Evolutionary conservation across 805 yeast genomes (phyloP), one percentile per base, ranked within the genome.

Genomic region (Lipomyces oligophaga): DNA sequence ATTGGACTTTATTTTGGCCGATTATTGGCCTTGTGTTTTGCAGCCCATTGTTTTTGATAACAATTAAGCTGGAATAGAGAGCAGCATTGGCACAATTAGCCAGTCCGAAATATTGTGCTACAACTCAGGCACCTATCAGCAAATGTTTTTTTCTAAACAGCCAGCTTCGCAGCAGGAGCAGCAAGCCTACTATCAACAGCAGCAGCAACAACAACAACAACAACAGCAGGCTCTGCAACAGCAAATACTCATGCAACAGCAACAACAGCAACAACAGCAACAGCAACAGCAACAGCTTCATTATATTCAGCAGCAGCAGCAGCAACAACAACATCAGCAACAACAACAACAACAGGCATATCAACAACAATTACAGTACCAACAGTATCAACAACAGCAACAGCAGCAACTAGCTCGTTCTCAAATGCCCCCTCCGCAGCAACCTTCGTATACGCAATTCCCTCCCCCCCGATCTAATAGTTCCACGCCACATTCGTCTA

Each of bases 401-500:
- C 49, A 48, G 43, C 60, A 47, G 30, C 42, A 37, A 36, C 48
- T 27, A 42, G 57, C 53, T 34, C 54, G 39, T 41, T 54, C 21
- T 21, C 46, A 36, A 49, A 44, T 26, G 10, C 43, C 18, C 25
- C 52, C 28, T 34, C 52, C 22, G 5, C 24, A 26, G 26, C 52
- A 40, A 18, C 22, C 53, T 48, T 40, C 34, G 26, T 41, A 37
- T n/a, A 38, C 52, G 6, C 52, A 43, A 28, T 48, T 43, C 28
- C 48, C 52, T 19, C 42, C 52, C 19, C 48, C 45, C 3, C 41
- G 47, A 3, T 37, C 38, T 32, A 31, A 28, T 6, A 20, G 7
- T 21, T 18, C 10, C 44, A 40, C 44, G 2, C 38, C 38, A 11
- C 40, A 34, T 21, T 24, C 45, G 58, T 82, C 75, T 55, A 83